phyloP scores from a whole-genome alignment of 768 basidiomycete species.

The Fomitopsis serialis region DNA sequence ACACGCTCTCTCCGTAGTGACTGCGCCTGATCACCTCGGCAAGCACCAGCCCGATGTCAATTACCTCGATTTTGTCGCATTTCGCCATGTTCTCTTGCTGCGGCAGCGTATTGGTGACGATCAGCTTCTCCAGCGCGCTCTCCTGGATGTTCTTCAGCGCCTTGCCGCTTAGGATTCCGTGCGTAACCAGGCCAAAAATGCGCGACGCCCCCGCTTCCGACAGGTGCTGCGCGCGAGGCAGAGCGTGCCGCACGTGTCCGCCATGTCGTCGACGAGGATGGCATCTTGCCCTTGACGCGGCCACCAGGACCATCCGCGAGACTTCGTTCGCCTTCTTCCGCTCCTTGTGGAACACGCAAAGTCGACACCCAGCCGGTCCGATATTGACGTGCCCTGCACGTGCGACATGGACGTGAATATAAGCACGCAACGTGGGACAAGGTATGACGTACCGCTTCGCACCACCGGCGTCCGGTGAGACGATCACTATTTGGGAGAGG shows the following conservation, averaged over 20 bases:
- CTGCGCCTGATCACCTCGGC: conserved; percentile 95
- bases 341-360: conserved; percentile 99
- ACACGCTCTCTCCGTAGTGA: conserved; percentile 95
- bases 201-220: conserved; percentile 82
- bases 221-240: conserved; percentile 88
- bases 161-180: conserved; percentile 90
- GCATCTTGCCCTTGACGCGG: conserved; percentile 89
- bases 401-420: neutral
- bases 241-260: conserved; percentile 93
- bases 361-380: conserved; percentile 92
- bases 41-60: conserved; percentile 91
- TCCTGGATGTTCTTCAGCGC: conserved; percentile 70
- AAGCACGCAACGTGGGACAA: neutral
- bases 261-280: conserved; percentile 98
- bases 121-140: conserved; percentile 84
- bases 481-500: conserved; percentile 83
- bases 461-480: conserved; percentile 96
- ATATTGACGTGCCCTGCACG: conserved; percentile 89
- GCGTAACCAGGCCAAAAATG: conserved; percentile 91
- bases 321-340: conserved; percentile 95
- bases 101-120: conserved; percentile 97
- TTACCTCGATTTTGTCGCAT: conserved; percentile 83
- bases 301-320: conserved; percentile 96
- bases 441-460: conserved; percentile 75
- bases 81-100: conserved; percentile 69